A percentile compares a stretch with the other conserved stretches of the same genome.
Evolutionary conservation across 257 asterid genomes (phyloP).

Genomic region (Primulina huaijiensis): DNA sequence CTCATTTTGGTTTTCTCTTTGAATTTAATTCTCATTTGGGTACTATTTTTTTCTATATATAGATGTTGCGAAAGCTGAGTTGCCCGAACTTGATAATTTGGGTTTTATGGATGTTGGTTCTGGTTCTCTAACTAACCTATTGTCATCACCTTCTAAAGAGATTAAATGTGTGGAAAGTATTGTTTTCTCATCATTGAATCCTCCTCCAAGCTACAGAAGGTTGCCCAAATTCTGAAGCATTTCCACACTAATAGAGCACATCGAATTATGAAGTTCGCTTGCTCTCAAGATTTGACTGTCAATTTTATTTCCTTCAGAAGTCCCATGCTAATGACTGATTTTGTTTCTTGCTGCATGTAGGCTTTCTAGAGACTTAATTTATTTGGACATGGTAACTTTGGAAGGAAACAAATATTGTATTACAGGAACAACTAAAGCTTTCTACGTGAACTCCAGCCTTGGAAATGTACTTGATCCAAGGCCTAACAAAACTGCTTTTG

Average conservation of each 20-base stretch:
- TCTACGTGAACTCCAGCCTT: constrained; percentile 78
- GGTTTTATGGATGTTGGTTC: constrained; percentile 69
- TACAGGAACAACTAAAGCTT: constrained; percentile 81
- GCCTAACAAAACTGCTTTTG: constrained; percentile 57
- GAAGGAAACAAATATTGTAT: constrained; percentile 84
- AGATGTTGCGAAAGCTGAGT: constrained; percentile 72
- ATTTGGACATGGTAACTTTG: constrained; percentile 79
- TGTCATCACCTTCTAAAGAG: constrained; percentile 70
- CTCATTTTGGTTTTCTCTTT: not conserved
- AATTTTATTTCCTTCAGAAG: constrained; percentile 22
- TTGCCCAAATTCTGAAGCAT: constrained; percentile 26
- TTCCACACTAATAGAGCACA: not conserved
- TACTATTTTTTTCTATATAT: constrained; percentile 28
- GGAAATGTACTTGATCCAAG: constrained; percentile 72
- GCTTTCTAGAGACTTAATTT: constrained; percentile 92
- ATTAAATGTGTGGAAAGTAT: constrained; percentile 74
- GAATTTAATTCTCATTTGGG: constrained; percentile 3
- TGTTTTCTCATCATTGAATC: constrained; percentile 90
- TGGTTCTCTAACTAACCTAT: constrained; percentile 60
- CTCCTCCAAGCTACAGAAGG: constrained; percentile 98
- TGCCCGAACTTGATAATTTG: constrained; percentile 76
- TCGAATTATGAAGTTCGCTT: not conserved
- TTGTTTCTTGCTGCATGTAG: constrained; percentile 44
- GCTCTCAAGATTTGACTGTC: constrained; percentile 4
- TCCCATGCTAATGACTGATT: constrained; percentile 25